Evolutionary conservation across 805 yeast species (phyloP).

Genomic region (Ogataea paraovalis): DNA sequence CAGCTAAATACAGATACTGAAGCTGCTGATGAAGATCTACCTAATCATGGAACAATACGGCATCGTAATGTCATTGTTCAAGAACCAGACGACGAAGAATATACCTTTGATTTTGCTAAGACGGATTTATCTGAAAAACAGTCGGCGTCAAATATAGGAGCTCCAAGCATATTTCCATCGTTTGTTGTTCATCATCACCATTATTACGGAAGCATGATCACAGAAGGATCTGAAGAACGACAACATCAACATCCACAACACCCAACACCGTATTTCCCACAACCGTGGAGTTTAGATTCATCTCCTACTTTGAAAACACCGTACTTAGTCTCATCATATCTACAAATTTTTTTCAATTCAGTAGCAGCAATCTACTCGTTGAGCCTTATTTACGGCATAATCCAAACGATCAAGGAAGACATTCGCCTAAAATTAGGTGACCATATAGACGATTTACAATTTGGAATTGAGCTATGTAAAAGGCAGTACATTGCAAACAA

Average conservation of each 20-base stretch:
- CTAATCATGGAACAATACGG: too few species aligned
- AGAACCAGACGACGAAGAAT: slow-evolving; percentile 6
- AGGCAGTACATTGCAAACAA: slow-evolving; percentile 49
- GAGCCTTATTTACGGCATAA: slow-evolving; percentile 39
- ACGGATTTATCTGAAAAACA: background rate
- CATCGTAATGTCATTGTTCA: slow-evolving; percentile 8
- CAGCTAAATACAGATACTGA: background rate
- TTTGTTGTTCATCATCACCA: slow-evolving; percentile 6
- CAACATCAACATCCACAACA: background rate
- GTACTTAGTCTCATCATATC: slow-evolving; percentile 56
- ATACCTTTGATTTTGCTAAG: background rate
- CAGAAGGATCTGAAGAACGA: background rate
- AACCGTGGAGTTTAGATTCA: slow-evolving; percentile 54
- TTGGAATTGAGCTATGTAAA: slow-evolving; percentile 53
- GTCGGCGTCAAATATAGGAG: too few species aligned
- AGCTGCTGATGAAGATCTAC: too few species aligned
- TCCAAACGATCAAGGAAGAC: slow-evolving; percentile 51
- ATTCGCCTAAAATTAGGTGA: slow-evolving; percentile 47
- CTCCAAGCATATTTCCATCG: background rate
- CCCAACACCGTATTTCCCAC: slow-evolving; percentile 37
- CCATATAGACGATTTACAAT: slow-evolving; percentile 39
- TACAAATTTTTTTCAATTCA: slow-evolving; percentile 53
- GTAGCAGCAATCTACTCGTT: slow-evolving; percentile 42
- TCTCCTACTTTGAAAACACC: slow-evolving; percentile 50
- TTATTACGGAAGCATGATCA: background rate